Base-by-base conservation (phyloP, 768 basidiomycete species). In the Termitomyces titanicus region DNA sequence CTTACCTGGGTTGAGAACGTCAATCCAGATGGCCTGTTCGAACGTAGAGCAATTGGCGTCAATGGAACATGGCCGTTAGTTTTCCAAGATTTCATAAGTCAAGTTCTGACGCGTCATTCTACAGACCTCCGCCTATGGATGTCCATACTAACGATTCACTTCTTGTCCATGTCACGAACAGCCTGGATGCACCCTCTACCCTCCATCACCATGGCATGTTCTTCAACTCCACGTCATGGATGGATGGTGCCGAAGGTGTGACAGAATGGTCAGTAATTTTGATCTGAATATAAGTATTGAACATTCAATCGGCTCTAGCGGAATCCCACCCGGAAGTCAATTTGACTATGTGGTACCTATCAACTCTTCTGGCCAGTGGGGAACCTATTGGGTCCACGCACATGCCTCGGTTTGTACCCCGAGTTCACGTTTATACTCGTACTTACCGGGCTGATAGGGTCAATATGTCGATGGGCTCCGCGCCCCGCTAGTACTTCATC, bases 121-220 rank as follows among this genome's bases (percentile, higher is more conserved):
- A 17, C 55, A 94, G 92, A 25, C 93, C 92, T 2, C 95, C 95
- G 0, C 85, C 92, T 0, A 74, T 97, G 56, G 81, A 86, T 24
- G 82, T 94, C 11, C 79, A 78, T 58, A 79, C 82, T 5, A 79
- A 78, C 18, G 93, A 98, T 68, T 81, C 82, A 0, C 74, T 97
- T 29, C 63, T 88, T 25, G 78, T 98, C 0, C 94, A 98, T 66
- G 84, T 85, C 5, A 75, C 75, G 27, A 94, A 95, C 69, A 81
- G 80, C 2, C 69, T 95, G 53, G 84, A 88, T 51, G 60, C 73
- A 25, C 80, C 86, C 0, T 80, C 89, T 0, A 79, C 86, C 0
- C 72, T 98, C 15, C 96, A 98, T 68, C 89, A 95, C 66, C 95
- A 97, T 71, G 96, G 96, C 59, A 92, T 96, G 88, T 94, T 85